Evolutionary conservation across 768 basidiomycete genomes (phyloP), one percentile per base, ranked within the genome.

Genomic region (Auricularia sp.): DNA sequence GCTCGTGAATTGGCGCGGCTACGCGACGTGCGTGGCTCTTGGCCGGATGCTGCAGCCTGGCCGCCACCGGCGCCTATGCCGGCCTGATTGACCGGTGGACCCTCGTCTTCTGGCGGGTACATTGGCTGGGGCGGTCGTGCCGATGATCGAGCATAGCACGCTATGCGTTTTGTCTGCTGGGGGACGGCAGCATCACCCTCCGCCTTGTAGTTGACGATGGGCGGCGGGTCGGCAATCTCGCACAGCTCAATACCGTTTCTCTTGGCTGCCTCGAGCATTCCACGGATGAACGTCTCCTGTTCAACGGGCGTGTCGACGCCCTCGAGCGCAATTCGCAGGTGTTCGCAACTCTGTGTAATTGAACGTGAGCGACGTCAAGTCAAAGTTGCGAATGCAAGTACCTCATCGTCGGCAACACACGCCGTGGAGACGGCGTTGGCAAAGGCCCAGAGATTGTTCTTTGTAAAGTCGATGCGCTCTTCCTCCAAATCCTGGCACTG

Each of bases 361-460:
- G 24, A 24, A 62, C 58, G 66, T 44, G 67, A 51, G 63, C 36
- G 36, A 39, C 39, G 62, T 18, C 2, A 16, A 18, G 36, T 39
- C 33, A 62, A 37, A 24, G 66, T 78, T 82, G 66, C 70, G 29
- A 29, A 29, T 29, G 29, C 29, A 29, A 29, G 29, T 29, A 94
- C 92, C 85, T 96, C 93, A 70, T 99, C 97, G 72, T 98, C 97
- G 11, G 87, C 79, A 18, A 99, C 95, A 70, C 97, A 98, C 14
- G 95, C 90, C 11, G 90, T 92, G 14, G 95, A 97, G n/a, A 97
- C 88, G 0, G 89, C 88, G 74, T 99, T 99, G 0, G 97, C 94
- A 73, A 92, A 98, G 6, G 86, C 84, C 96, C 97, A 99, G 75
- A 97, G 82, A 69, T 91, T 92, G 73, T 95, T 92, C 77, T 96